A percentile compares a stretch with the other conserved stretches of the same genome.
These are phyloP conservation scores for Cutaneotrichosporon sp. DNA, from an alignment of 1,284 basidiomycete species.

Conservation along the genomic window DNA sequence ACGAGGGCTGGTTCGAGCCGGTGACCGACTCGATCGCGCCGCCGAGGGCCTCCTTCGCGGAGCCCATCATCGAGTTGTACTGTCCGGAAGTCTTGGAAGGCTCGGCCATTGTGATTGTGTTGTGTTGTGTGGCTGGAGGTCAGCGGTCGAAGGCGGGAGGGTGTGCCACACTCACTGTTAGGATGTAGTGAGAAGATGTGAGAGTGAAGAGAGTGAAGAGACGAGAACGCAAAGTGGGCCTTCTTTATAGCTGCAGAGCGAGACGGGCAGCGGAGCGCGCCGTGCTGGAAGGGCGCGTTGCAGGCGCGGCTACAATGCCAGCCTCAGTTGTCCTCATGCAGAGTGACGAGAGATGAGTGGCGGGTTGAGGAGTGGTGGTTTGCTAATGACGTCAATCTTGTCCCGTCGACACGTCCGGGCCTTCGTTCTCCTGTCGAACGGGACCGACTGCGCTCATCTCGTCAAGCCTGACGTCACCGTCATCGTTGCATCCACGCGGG, in stretches of 20 bases:
- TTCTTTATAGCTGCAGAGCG: not conserved
- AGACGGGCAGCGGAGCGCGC: too few species aligned
- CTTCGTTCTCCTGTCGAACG: too few species aligned
- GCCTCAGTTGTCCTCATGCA: too few species aligned
- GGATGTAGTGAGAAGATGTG: not conserved
- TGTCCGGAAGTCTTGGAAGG: conserved; percentile 66
- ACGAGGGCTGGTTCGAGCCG: conserved; percentile 39
- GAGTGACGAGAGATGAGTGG: too few species aligned
- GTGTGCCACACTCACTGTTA: not conserved
- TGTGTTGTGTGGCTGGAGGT: not conserved
- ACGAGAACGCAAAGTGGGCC: not conserved
- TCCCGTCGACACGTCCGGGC: too few species aligned
- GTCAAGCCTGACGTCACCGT: too few species aligned
- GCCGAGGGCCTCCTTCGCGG: conserved; percentile 56
- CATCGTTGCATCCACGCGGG: too few species aligned
- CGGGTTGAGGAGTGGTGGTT: too few species aligned
- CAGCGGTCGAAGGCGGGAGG: not conserved
- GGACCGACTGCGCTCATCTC: too few species aligned
- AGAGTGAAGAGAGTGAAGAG: not conserved
- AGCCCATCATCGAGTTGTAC: conserved; percentile 51
- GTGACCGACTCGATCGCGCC: conserved; percentile 61
- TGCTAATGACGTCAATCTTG: too few species aligned
- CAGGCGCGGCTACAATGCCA: too few species aligned
- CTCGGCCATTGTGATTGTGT: conserved; percentile 24
- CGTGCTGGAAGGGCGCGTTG: too few species aligned